phyloP scores from a whole-genome alignment of 2,329 filamentous ascomycete species.

The Hyphodiscus sp. region DNA sequence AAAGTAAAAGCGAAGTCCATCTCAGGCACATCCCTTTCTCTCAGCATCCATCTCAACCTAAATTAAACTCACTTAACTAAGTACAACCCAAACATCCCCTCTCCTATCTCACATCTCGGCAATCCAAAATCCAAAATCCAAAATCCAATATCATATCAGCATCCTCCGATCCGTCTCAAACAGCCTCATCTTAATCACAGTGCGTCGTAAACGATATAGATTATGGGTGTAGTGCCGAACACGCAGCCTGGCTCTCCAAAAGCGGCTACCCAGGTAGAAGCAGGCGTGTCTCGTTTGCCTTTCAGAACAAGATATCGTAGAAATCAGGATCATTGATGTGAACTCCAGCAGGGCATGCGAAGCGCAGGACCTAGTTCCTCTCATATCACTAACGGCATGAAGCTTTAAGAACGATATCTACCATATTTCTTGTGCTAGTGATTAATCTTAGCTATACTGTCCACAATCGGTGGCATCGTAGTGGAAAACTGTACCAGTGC shows the following conservation, averaged over 20 bases:
- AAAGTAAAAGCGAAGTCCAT: too few relatives aligned
- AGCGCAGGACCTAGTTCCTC: slow-evolving; percentile 8
- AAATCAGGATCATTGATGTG: slow-evolving; percentile 17
- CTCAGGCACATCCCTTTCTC: too few relatives aligned
- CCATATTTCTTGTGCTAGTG: background rate
- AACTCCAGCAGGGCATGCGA: slow-evolving; percentile 15
- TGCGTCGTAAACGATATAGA: background rate
- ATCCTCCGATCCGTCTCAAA: slow-evolving; percentile 14
- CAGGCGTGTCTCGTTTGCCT: slow-evolving; percentile 18
- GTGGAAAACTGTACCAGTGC: slow-evolving; percentile 26
- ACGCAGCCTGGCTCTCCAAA: background rate
- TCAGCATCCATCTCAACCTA: too few relatives aligned
- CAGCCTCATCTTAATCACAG: slow-evolving; percentile 6
- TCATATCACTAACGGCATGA: background rate
- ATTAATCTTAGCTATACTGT: slow-evolving; percentile 32
- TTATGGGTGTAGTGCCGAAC: background rate
- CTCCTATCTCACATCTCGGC: slow-evolving; percentile 8
- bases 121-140: slow-evolving; percentile 9
- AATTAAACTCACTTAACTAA: background rate
- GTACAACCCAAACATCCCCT: slow-evolving; percentile 6
- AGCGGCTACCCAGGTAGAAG: slow-evolving; percentile 9
- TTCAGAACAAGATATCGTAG: slow-evolving; percentile 19
- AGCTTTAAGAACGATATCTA: background rate
- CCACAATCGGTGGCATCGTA: slow-evolving; percentile 36
- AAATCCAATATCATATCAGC: slow-evolving; percentile 9